Base-by-base conservation (phyloP, 768 basidiomycete species). In the Amanita rubescens region DNA sequence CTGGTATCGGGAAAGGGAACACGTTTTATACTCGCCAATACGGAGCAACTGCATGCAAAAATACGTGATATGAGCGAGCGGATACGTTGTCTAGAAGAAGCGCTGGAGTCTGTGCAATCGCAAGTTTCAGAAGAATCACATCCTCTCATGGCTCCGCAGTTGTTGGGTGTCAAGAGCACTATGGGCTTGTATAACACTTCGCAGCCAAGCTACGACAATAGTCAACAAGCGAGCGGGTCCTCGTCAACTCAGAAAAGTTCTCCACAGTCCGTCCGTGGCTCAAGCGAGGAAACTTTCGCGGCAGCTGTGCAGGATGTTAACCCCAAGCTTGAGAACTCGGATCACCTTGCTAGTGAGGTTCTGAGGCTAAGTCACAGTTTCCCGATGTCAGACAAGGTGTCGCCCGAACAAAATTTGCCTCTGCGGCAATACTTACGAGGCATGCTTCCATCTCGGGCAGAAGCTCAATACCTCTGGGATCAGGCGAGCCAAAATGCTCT, bases 1-100 rank as follows among this genome's bases (percentile, higher is more conserved):
- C 74, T 84, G 52, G 82, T 82, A 2, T 83, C 81, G 37, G 81
- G 81, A 32, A 82, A 81, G 63, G 81, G 81, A 49, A 82, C 80
- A 51, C 78, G 81, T 63, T 84, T 83, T 57, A 81, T 84, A 59
- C 75, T 84, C 47, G 82, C 82, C 47, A 82, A 82, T 60, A 82
- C 82, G 10, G 82, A 84, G 60, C 81, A 82, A 59, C 70, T 84
- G 11, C 83, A 84, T 57, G 63, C 70, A 19, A 84, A 82, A 65
- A 84, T 85, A 7, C 77, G 80, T 39, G 77, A 80, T 56, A 83
- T 85, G 80, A 81, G 81, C 62, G 77, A 80, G 55, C 77, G 82
- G 39, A 83, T 84, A 59, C 77, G 81, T 55, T 68, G 74, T 50
- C 75, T 84, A 41, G 82, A 84, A 61, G 80, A 81, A 46, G 80